These are phyloP conservation scores for Hymenoscyphus infarciens DNA, from an alignment of 2,329 filamentous ascomycete species.

Conservation along the genomic window DNA sequence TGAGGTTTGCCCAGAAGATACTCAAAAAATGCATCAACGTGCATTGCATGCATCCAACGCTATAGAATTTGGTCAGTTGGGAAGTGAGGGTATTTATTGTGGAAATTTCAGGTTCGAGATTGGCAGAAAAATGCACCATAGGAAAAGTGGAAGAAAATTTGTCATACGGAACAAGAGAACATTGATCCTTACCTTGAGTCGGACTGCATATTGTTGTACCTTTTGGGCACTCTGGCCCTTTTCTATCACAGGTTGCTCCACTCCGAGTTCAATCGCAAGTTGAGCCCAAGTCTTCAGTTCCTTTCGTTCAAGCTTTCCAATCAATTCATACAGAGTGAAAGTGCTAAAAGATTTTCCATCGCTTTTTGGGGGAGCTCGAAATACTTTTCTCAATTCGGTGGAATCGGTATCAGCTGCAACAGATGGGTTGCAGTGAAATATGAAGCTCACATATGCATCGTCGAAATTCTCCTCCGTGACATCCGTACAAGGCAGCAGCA, in stretches of 20 bases:
- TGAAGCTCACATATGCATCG: slow-evolving; percentile 78
- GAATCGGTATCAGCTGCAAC: slow-evolving; percentile 70
- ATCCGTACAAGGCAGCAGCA: slow-evolving; percentile 58
- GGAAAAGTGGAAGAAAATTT: neutral
- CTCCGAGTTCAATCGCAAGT: slow-evolving; percentile 79
- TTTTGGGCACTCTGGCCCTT: slow-evolving; percentile 91
- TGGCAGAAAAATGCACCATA: neutral
- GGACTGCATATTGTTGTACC: slow-evolving; percentile 89
- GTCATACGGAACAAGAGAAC: neutral
- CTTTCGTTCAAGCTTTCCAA: slow-evolving; percentile 72
- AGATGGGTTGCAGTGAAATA: slow-evolving; percentile 86
- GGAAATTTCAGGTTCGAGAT: neutral
- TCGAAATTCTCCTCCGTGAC: slow-evolving; percentile 71
- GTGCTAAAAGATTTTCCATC: slow-evolving; percentile 84
- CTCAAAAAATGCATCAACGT: slow-evolving; percentile 91
- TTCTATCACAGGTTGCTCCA: slow-evolving; percentile 74
- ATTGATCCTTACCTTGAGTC: slow-evolving; percentile 66
- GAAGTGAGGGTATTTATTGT: neutral
- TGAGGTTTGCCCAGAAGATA: slow-evolving; percentile 77
- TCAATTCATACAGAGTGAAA: slow-evolving; percentile 72
- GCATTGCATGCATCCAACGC: slow-evolving; percentile 97
- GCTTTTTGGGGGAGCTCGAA: slow-evolving; percentile 77
- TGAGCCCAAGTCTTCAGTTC: slow-evolving; percentile 94
- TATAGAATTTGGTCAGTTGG: slow-evolving; percentile 35
- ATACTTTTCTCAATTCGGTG: slow-evolving; percentile 66